Base-by-base conservation (phyloP, 768 basidiomycete species). In the Pilatotrama ljubarskyi region DNA sequence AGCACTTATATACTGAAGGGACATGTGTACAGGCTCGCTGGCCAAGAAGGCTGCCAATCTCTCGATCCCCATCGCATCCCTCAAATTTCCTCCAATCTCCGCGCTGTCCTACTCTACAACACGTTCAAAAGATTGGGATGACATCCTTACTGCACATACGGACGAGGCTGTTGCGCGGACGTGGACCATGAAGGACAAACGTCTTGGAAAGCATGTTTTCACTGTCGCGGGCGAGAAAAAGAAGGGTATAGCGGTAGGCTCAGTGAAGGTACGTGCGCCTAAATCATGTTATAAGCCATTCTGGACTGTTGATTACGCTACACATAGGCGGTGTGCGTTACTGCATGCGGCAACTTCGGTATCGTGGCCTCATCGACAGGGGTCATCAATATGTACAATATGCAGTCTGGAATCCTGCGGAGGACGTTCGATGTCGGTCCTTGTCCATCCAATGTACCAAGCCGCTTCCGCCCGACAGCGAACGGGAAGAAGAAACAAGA, bases 281-380 rank as follows among this genome's bases (percentile, higher is more conserved):
- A 7, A 18, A 2, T 37, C n/a, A n/a, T n/a, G n/a, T n/a, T n/a
- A n/a, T n/a, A n/a, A n/a, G n/a, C n/a, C n/a, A n/a, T n/a, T n/a
- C n/a, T n/a, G n/a, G n/a, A n/a, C n/a, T n/a, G n/a, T n/a, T n/a
- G n/a, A n/a, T 29, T 5, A 51, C 36, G 10, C 2, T 11, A 2
- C 18, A 6, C 15, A 20, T 64, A 92, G 90, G 82, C 88, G 14
- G 91, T 95, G 17, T 91, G 88, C 63, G 90, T 98, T 18, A 90
- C 95, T 3, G 90, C 93, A 0, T 99, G 97, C 69, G 97, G 97
- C 8, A 98, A 98, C 69, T 99, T 98, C 70, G 93, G 91, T 26
- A 73, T 98, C 11, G 93, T 85, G 3, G 86, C 93, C 24, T 89
- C 90, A 1, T 91, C 91, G 2, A 87, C 84, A 0, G 91, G 92